phyloP scores from a whole-genome alignment of 371 early-diverging fungal species.

The Actinomortierella ambigua region DNA sequence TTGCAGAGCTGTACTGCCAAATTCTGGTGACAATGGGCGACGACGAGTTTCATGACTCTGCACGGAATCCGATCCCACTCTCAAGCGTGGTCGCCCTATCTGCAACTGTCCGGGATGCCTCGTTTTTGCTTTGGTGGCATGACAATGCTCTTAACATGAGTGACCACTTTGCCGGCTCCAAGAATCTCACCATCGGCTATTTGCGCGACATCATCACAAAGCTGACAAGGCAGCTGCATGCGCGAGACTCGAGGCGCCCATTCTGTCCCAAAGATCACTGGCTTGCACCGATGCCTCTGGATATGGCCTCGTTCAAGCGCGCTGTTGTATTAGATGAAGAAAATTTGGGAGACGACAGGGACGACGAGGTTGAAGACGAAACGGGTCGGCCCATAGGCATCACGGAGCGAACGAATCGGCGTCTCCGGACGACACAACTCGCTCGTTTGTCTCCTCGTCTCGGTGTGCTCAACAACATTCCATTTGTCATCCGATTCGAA shows the following conservation, averaged over 20 bases:
- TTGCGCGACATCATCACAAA: slow-evolving; percentile 66
- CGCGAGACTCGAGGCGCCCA: slow-evolving; percentile 58
- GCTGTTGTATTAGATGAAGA: slow-evolving; percentile 64
- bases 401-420: slow-evolving; percentile 11
- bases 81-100: slow-evolving; percentile 59
- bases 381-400: slow-evolving; percentile 22
- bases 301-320: slow-evolving; percentile 68
- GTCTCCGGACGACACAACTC: slow-evolving; percentile 29
- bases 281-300: slow-evolving; percentile 67
- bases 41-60: slow-evolving; percentile 76
- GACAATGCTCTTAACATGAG: slow-evolving; percentile 51
- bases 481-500: slow-evolving; percentile 91
- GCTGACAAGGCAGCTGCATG: slow-evolving; percentile 80
- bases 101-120: slow-evolving; percentile 64
- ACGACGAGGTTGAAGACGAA: slow-evolving; percentile 12
- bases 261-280: slow-evolving; percentile 65
- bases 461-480: slow-evolving; percentile 79
- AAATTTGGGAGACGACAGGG: slow-evolving; percentile 11
- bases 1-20: slow-evolving; percentile 78
- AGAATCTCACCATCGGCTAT: slow-evolving; percentile 55
- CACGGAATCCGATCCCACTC: slow-evolving; percentile 54
- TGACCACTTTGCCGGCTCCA: slow-evolving; percentile 49
- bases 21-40: slow-evolving; percentile 81
- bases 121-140: slow-evolving; percentile 76
- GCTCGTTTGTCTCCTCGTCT: slow-evolving; percentile 68